These are phyloP conservation scores for Fusarium pseudograminearum DNA, from an alignment of 2,329 filamentous ascomycete genomes.

Conservation along the genomic window DNA sequence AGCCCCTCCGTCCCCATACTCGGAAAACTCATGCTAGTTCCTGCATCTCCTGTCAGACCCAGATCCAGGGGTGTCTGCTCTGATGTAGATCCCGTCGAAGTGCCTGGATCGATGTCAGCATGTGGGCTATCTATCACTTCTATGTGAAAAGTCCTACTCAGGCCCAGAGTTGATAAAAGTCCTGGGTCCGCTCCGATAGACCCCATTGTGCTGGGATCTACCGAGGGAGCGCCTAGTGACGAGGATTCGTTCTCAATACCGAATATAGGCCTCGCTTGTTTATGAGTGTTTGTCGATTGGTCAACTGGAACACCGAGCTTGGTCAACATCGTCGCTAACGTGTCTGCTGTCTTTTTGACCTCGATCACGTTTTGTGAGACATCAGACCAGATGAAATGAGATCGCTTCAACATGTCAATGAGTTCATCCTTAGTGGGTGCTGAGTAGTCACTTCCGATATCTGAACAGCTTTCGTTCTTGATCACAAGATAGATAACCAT, in stretches of 20 bases:
- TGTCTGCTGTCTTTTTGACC: conserved; percentile 60
- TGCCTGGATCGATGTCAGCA: conserved; percentile 36
- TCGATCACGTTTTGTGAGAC: conserved; percentile 55
- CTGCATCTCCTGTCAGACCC: conserved; percentile 33
- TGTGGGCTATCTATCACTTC: conserved; percentile 10
- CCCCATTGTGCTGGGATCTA: conserved; percentile 40
- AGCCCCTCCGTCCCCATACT: conserved; percentile 40
- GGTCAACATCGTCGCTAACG: conserved; percentile 60
- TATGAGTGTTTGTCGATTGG: conserved; percentile 10
- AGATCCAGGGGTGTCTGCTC: conserved; percentile 40
- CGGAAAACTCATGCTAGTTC: conserved; percentile 41
- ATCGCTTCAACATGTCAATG: conserved; percentile 56
- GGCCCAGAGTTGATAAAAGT: conserved; percentile 39
- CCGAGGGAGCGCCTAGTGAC: conserved; percentile 35
- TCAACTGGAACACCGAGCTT: conserved; percentile 55
- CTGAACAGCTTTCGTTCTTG: conserved; percentile 57
- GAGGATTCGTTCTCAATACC: conserved; percentile 26
- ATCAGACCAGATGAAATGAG: conserved; percentile 59
- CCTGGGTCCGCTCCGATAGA: conserved; percentile 37
- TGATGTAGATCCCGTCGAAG: conserved; percentile 36
- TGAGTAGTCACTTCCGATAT: conserved; percentile 49
- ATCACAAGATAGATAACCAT: conserved; percentile 69
- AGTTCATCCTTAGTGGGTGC: conserved; percentile 56
- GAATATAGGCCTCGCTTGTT: conserved; percentile 4
- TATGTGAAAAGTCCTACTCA: conserved; percentile 34